Conservation (phyloP, 225 moss, liverwort and hornwort genomes). For the Neckera pumila region DNA sequence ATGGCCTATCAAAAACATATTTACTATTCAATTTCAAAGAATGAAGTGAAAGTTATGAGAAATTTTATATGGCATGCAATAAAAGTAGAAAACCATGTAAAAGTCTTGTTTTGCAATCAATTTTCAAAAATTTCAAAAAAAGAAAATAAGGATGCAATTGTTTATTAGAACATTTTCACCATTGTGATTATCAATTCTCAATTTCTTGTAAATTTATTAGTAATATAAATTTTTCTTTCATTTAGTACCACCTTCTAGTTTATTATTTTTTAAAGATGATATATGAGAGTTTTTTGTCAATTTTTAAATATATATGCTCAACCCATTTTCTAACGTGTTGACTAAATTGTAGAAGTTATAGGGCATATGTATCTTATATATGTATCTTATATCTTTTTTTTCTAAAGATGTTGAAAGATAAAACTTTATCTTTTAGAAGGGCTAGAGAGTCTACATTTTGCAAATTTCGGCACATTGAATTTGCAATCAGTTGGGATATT, state of each 20-base stretch:
- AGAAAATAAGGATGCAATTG: not conserved
- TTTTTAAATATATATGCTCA: not conserved
- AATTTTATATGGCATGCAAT: fast-evolving
- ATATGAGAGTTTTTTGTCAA: not conserved
- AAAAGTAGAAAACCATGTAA: not conserved
- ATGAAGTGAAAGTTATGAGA: not conserved
- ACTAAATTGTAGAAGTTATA: fast-evolving
- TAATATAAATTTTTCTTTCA: too few relatives aligned
- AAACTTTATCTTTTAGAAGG: not conserved
- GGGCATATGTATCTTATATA: not conserved
- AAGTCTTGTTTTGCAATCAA: not conserved
- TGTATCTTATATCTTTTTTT: too few relatives aligned
- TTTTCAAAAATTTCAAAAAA: not conserved
- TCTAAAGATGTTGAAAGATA: not conserved
- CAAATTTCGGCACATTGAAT: too few relatives aligned
- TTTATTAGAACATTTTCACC: not conserved
- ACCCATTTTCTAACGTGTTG: not conserved
- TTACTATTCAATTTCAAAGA: not conserved
- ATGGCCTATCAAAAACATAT: not conserved
- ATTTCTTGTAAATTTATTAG: not conserved
- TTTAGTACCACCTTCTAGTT: fast-evolving
- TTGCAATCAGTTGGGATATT: not conserved
- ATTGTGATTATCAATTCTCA: not conserved
- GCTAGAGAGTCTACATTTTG: not conserved
- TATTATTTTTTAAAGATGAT: not conserved